phyloP scores from a whole-genome alignment of 2,329 filamentous ascomycete species.

The Hymenoscyphus repandus region DNA sequence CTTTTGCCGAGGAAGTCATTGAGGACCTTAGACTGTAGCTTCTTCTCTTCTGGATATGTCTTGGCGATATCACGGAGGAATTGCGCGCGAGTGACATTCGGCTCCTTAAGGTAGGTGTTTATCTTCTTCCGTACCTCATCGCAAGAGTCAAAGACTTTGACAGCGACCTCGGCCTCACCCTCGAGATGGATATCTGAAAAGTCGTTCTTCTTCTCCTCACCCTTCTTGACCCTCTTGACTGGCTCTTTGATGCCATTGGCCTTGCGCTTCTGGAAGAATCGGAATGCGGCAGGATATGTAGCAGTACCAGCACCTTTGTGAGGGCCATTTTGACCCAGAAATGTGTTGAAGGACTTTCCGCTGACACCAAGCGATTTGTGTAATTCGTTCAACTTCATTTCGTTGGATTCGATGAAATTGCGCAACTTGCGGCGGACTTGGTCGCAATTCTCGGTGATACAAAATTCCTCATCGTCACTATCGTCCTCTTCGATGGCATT shows the following conservation, averaged over 20 bases:
- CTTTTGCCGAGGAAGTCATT: constrained; percentile 45
- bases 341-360: constrained; percentile 35
- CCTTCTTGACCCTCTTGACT: constrained; percentile 33
- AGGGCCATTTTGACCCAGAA: constrained; percentile 44
- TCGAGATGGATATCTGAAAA: constrained; percentile 39
- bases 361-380: constrained; percentile 35
- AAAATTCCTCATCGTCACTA: constrained; percentile 13
- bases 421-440: constrained; percentile 38
- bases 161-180: constrained; percentile 41
- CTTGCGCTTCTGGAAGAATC: constrained; percentile 48
- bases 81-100: constrained; percentile 44
- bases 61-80: constrained; percentile 46
- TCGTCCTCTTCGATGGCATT: constrained; percentile 11
- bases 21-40: constrained; percentile 41
- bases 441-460: constrained; percentile 26
- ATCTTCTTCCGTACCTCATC: constrained; percentile 55
- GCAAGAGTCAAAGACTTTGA: constrained; percentile 51
- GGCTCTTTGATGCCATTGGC: constrained; percentile 39
- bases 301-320: constrained; percentile 33
- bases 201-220: constrained; percentile 31
- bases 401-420: constrained; percentile 35
- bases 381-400: constrained; percentile 41
- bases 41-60: constrained; percentile 34
- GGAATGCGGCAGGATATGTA: constrained; percentile 34
- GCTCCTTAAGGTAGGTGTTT: constrained; percentile 41